Percentiles rank a stretch among this genome's conserved stretches.
Conservation (phyloP, 2,329 filamentous ascomycete species). For the Leptographium radiaticola region DNA sequence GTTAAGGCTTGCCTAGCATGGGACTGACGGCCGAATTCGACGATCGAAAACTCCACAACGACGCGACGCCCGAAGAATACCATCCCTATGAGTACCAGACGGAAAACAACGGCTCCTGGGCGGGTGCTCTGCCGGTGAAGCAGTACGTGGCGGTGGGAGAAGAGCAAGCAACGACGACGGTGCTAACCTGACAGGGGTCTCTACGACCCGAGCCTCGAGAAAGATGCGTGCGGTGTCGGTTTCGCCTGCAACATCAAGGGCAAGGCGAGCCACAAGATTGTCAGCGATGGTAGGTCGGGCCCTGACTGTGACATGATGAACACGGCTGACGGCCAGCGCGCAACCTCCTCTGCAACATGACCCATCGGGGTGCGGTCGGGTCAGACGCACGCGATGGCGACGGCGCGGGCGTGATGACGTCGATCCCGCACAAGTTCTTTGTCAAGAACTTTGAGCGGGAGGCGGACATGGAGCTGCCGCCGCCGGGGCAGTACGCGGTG, state of each 20-base stretch:
- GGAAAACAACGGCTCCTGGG: constrained; percentile 79
- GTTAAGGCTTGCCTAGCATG: constrained; percentile 50
- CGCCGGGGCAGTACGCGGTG: constrained; percentile 85
- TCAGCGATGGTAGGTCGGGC: constrained; percentile 73
- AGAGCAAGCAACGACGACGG: too few species aligned
- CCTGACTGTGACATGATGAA: not conserved
- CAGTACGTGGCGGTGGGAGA: too few species aligned
- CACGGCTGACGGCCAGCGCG: constrained; percentile 42
- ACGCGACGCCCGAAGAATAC: constrained; percentile 46
- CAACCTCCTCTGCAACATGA: constrained; percentile 98
- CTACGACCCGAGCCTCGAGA: constrained; percentile 91
- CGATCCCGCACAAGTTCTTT: constrained; percentile 96
- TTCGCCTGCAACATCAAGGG: constrained; percentile 99
- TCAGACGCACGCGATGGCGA: constrained; percentile 97
- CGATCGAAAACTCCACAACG: constrained; percentile 51
- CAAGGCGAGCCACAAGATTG: constrained; percentile 92
- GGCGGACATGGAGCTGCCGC: constrained; percentile 75
- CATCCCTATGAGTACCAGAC: constrained; percentile 75
- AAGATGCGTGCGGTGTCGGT: constrained; percentile 98
- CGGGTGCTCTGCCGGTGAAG: constrained; percentile 88
- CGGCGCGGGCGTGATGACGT: constrained; percentile 98
- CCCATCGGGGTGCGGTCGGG: constrained; percentile 94
- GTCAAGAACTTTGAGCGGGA: constrained; percentile 95
- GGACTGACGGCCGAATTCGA: constrained; percentile 53
- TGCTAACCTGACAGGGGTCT: too few species aligned